These are phyloP conservation scores for Puccinia horiana DNA, from an alignment of 1,284 basidiomycete species.

Conservation along the genomic window DNA sequence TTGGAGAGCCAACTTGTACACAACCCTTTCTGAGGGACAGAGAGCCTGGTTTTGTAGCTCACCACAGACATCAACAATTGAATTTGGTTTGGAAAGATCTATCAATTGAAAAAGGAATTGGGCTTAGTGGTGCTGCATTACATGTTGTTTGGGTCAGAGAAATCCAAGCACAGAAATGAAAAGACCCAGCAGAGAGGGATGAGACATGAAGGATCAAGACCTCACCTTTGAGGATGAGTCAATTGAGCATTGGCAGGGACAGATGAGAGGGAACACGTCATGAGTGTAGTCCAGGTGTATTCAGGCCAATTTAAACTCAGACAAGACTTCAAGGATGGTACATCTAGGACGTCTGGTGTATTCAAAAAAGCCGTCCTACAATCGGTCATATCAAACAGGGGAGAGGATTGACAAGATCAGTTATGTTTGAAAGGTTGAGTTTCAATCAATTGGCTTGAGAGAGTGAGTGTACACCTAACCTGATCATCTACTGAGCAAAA, in stretches of 20 bases:
- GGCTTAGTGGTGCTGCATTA: slow-evolving; percentile 55
- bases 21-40: slow-evolving; percentile 76
- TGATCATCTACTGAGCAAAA: slow-evolving; percentile 73
- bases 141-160: not conserved
- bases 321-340: slow-evolving; percentile 79
- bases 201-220: not conserved
- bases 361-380: slow-evolving; percentile 84
- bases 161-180: not conserved
- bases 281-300: slow-evolving; percentile 79
- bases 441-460: not conserved
- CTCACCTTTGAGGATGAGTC: slow-evolving; percentile 68
- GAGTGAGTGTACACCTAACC: slow-evolving; percentile 61
- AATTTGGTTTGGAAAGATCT: slow-evolving; percentile 70
- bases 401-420: not conserved
- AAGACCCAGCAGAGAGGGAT: not conserved
- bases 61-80: slow-evolving; percentile 89
- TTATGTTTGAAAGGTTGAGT: not conserved
- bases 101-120: slow-evolving; percentile 26
- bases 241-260: slow-evolving; percentile 90
- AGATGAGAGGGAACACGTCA: slow-evolving; percentile 78
- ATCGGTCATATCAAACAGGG: slow-evolving; percentile 34
- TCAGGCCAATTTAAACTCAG: slow-evolving; percentile 75
- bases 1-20: slow-evolving; percentile 77
- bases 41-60: slow-evolving; percentile 80
- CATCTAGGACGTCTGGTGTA: slow-evolving; percentile 78